These are phyloP conservation scores for Chlorella sorokiniana DNA, from an alignment of 139 green algal genomes.

Conservation along the genomic window DNA sequence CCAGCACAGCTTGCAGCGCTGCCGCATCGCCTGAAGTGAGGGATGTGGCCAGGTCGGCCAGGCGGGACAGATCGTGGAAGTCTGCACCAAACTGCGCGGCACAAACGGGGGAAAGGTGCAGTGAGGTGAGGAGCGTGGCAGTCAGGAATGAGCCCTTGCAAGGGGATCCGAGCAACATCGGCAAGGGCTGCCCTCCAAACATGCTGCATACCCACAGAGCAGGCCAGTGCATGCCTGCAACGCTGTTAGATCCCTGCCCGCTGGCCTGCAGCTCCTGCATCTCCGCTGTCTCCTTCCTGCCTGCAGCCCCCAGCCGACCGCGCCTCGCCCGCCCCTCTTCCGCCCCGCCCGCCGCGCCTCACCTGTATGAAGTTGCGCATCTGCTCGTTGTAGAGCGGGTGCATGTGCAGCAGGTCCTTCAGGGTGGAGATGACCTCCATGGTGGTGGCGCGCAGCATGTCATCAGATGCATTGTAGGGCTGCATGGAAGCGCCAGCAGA, in stretches of 20 bases:
- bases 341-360: neutral
- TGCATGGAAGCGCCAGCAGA: constrained; percentile 12
- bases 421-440: constrained; percentile 96
- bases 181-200: no score
- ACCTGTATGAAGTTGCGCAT: constrained; percentile 65
- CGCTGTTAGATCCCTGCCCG: no score
- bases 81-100: constrained; percentile 58
- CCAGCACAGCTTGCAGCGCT: constrained; percentile 86
- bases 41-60: constrained; percentile 90
- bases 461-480: constrained; percentile 74
- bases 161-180: no score
- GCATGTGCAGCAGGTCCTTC: constrained; percentile 92
- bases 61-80: constrained; percentile 87
- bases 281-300: no score
- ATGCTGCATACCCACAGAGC: no score
- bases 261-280: no score
- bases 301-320: no score
- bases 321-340: neutral
- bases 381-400: constrained; percentile 97
- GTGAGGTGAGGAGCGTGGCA: neutral
- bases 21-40: constrained; percentile 84
- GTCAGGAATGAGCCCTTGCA: neutral
- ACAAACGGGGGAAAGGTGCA: neutral
- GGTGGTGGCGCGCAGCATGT: constrained; percentile 88
- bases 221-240: no score